These are phyloP conservation scores for Asclepias syriaca DNA, from an alignment of 257 asterid species.

Conservation along the genomic window DNA sequence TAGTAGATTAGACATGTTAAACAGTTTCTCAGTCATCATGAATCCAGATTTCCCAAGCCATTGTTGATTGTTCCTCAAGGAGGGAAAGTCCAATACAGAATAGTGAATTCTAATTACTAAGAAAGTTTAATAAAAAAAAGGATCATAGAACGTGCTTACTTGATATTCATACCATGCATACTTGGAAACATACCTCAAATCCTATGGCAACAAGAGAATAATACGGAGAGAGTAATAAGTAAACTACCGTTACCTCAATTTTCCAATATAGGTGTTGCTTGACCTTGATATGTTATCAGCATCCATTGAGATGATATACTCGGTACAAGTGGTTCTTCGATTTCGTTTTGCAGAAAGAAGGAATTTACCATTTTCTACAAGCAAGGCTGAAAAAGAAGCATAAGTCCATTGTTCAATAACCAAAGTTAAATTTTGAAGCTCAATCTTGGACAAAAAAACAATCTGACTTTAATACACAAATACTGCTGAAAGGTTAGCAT, in stretches of 20 bases:
- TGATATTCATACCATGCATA: not conserved
- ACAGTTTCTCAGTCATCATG: not conserved
- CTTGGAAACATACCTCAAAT: not conserved
- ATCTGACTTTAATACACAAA: not conserved
- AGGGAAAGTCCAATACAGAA: not conserved
- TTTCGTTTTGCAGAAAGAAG: slow-evolving; percentile 82
- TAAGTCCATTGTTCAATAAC: not conserved
- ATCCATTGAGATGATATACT: slow-evolving; percentile 74
- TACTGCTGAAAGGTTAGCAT: not conserved
- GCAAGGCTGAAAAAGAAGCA: slow-evolving; percentile 48
- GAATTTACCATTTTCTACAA: slow-evolving; percentile 82
- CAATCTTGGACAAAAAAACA: not conserved
- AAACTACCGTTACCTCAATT: slow-evolving; percentile 45
- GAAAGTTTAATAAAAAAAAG: not conserved
- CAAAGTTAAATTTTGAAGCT: not conserved
- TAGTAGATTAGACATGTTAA: not conserved
- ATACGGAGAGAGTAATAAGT: not conserved
- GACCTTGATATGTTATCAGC: slow-evolving; percentile 76
- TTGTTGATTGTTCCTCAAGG: not conserved
- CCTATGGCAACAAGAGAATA: not conserved
- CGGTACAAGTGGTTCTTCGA: slow-evolving; percentile 73
- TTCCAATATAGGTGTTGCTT: slow-evolving; percentile 62
- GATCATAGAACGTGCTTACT: not conserved
- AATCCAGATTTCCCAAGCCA: not conserved
- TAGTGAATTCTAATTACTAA: not conserved